Base-by-base conservation (phyloP, 2,329 filamentous ascomycete genomes). In the Diplodia seriata region DNA sequence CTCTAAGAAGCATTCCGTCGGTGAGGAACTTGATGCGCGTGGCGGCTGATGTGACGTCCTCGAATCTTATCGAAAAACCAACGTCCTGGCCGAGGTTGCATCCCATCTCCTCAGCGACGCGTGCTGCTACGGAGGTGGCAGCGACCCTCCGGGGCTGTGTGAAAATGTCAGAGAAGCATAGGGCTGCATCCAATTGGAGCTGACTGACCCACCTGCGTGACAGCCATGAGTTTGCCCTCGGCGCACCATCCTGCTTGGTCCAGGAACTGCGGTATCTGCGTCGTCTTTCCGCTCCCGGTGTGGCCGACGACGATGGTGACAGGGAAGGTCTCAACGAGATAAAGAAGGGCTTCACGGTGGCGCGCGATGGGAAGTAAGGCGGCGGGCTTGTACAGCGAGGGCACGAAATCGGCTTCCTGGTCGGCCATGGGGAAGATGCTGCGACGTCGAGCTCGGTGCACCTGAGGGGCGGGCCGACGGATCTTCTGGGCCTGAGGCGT, bases 1-100 rank as follows among this genome's bases (percentile, higher is more conserved):
- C 95, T 74, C 94, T 85, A 65, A 99, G 88, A 38, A 99, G 85
- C 59, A 99, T 84, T 0, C 94, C 94, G 81, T 99, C 95, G 0
- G 94, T 99, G 70, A 98, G 82, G 76, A 98, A 98, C 77, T 99
- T 97, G 81, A 99, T 94, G 64, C 88, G 88, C 0, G 95, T 99
- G 40, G 87, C 85, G 20, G 90, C 85, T 23, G 93, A 97, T 5
- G 94, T 97, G 71, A 92, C 87, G 84, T 98, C 94, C 76, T 99
- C 94, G 75, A 99, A 90, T 68, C 87, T 87, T 71, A 98, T 97
- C 0, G 93, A 96, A 78, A 97, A 98, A 66, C 95, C 95, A 29
- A 85, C 75, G 70, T 97, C 90, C 79, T 97, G 93, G 33, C 95
- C 95, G 12, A 98, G 77, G 71, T 93, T 90, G 77, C 92, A 95